Conservation (phyloP, 202 grass and related monocot species). For the Panicum hallii region DNA sequence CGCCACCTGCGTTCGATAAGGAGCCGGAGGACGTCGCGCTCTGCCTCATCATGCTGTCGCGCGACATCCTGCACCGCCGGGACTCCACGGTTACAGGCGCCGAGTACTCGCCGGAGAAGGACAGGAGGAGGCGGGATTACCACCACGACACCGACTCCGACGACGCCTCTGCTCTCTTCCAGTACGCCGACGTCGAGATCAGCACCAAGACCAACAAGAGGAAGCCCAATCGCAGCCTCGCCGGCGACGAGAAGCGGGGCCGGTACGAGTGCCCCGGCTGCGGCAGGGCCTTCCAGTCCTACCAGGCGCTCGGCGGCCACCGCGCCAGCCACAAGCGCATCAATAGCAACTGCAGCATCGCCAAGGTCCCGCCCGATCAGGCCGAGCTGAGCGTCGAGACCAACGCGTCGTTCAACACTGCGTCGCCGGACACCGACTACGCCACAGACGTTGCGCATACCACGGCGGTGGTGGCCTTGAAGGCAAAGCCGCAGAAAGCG, state of each 20-base stretch:
- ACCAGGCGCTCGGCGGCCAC: conserved; percentile 68
- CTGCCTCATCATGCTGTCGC: conserved; percentile 64
- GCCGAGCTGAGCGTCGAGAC: conserved; percentile 38
- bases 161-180: conserved; percentile 14
- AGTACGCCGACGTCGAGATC: conserved; percentile 3
- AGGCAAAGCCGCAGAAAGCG: conserved; percentile 6
- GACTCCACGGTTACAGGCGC: neutral
- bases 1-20: conserved; percentile 29
- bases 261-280: conserved; percentile 58
- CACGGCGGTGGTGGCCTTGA: neutral
- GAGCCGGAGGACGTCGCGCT: conserved; percentile 59
- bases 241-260: conserved; percentile 16
- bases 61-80: conserved; percentile 22
- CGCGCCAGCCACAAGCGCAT: conserved; percentile 61
- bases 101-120: conserved; percentile 3
- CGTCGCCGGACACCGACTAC: neutral
- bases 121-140: neutral
- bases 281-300: conserved; percentile 60
- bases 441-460: neutral
- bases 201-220: neutral
- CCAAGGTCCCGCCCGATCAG: conserved; percentile 4
- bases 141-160: conserved; percentile 1
- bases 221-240: neutral
- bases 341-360: conserved; percentile 46
- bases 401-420: conserved; percentile 33